Evolutionary conservation across 768 basidiomycete species (phyloP).

Genomic region (Asterophora lycoperdoides): DNA sequence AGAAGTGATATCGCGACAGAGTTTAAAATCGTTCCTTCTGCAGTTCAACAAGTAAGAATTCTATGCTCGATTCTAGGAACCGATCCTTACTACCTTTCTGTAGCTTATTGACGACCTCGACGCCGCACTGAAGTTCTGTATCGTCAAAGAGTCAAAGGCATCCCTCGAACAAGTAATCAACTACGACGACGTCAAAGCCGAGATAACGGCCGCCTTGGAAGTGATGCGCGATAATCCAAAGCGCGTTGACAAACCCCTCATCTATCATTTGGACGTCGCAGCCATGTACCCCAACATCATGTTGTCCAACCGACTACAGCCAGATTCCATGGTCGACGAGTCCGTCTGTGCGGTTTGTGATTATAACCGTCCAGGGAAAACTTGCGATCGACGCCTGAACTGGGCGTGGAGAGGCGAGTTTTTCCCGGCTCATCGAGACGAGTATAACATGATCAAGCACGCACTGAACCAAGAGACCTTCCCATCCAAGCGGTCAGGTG

Average conservation of each 20-base stretch:
- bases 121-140: constrained; percentile 83
- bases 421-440: constrained; percentile 95
- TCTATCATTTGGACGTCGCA: constrained; percentile 98
- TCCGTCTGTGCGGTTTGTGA: constrained; percentile 97
- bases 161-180: constrained; percentile 85
- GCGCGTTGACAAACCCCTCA: constrained; percentile 87
- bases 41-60: constrained; percentile 68
- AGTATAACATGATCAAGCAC: constrained; percentile 98
- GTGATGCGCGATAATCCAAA: constrained; percentile 88
- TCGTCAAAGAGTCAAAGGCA: constrained; percentile 78
- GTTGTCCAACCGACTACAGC: constrained; percentile 98
- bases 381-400: constrained; percentile 86
- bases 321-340: constrained; percentile 96
- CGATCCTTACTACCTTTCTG: not conserved
- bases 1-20: constrained; percentile 92
- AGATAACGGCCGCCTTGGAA: constrained; percentile 77
- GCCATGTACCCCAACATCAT: constrained; percentile 99
- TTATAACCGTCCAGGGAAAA: constrained; percentile 93
- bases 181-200: constrained; percentile 85
- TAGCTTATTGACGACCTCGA: constrained; percentile 95
- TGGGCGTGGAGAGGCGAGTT: constrained; percentile 99
- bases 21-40: constrained; percentile 89
- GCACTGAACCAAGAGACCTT: constrained; percentile 94
- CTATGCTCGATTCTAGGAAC: not conserved
- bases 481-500: constrained; percentile 72